Evolutionary conservation across 305 asterid species (phyloP), one percentile per base, ranked within the genome.

Genomic region (Fraxinus angustifolia): DNA sequence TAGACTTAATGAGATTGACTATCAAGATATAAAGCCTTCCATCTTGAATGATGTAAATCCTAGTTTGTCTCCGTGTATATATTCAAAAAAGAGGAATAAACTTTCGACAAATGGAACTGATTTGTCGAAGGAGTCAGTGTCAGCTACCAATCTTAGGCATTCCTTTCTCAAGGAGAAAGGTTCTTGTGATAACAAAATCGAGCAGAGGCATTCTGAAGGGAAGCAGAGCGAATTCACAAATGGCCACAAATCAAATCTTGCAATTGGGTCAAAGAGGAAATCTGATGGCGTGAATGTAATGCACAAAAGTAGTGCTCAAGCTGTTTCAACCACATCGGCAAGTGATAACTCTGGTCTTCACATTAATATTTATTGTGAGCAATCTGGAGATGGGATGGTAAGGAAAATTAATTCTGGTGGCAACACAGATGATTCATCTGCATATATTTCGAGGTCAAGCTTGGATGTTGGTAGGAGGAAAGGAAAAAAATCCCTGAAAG

Each of bases 171-270:
- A 76, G 80, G 84, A 83, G 79, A 87, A 86, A 78, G 76, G 82
- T 56, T 82, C 84, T 48, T 71, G 40, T 81, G 86, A 82, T 80
- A 79, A 62, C 58, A 86, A 79, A 77, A 88, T 75, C 71, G 87
- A 87, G 80, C 85, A 80, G 81, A 68, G 48, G 76, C 75, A 16
- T 78, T 82, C 87, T 83, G 88, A 84, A 73, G 81, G 72, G 76
- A 79, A 81, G 76, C 88, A 77, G 85, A 85, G 82, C 79, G 89
- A 89, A 82, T 65, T 85, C 82, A 80, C 84, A 86, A 93, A 91
- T 83, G 97, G 92, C 73, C 87, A 81, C 76, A 87, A 82, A 79
- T 30, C 83, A 83, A 85, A 84, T 85, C 83, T 80, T 81, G 79
- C 80, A 73, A 73, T 75, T 4, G 91, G 84, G 34, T 77, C 53